A percentile compares a stretch with the other conserved stretches of the same genome.
These are phyloP conservation scores for Phytophthora crassamura DNA, from an alignment of 352 stramenopile species.

Conservation along the genomic window DNA sequence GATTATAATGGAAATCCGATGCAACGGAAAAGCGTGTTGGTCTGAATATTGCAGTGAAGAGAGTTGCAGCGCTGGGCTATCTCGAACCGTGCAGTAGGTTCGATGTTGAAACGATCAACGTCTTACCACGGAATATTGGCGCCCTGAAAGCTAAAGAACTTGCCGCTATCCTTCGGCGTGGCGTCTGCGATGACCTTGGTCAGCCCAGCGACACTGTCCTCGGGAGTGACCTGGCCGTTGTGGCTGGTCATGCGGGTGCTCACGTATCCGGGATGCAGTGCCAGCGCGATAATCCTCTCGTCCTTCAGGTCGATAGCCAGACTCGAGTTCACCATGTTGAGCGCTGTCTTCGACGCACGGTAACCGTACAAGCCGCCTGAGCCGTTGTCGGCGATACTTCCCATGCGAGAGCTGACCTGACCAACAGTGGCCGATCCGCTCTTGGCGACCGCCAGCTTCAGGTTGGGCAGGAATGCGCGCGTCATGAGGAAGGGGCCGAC, in stretches of 20 bases:
- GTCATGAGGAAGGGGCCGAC: constrained; percentile 61
- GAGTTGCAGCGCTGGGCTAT: too few species aligned
- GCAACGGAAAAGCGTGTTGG: too few species aligned
- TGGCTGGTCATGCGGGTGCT: constrained; percentile 49
- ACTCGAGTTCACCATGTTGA: constrained; percentile 67
- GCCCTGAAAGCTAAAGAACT: too few species aligned
- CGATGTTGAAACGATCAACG: too few species aligned
- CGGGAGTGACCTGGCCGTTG: constrained; percentile 27
- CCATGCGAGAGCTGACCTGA: constrained; percentile 52
- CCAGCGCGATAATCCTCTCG: constrained; percentile 45
- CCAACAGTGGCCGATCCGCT: constrained; percentile 39
- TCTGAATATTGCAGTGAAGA: too few species aligned
- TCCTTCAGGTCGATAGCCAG: constrained; percentile 46
- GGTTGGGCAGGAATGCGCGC: constrained; percentile 47
- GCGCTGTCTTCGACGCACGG: constrained; percentile 62
- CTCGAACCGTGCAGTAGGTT: too few species aligned
- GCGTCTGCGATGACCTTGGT: constrained; percentile 39
- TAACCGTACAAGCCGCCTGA: constrained; percentile 58
- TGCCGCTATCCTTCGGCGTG: constrained; percentile 43
- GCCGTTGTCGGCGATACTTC: constrained; percentile 45
- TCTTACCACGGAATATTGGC: constrained; percentile 51
- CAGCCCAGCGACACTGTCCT: constrained; percentile 43
- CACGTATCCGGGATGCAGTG: constrained; percentile 58
- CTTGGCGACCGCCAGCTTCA: constrained; percentile 39
- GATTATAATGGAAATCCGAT: too few species aligned